Conservation (phyloP, 2,329 filamentous ascomycete species). For the Magnaporthiopsis poae region DNA sequence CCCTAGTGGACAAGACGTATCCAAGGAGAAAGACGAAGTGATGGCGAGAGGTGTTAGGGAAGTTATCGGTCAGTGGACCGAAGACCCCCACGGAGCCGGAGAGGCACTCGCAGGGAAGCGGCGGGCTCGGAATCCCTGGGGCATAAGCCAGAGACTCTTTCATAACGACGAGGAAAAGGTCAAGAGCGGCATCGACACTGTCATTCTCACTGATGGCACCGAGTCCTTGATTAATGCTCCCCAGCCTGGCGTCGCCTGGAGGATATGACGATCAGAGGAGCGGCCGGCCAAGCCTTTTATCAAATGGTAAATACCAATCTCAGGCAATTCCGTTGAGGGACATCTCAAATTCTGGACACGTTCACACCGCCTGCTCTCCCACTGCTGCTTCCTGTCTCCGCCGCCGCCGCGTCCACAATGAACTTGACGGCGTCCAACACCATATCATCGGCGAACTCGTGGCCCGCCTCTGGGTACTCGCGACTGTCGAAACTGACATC, state of each 20-base stretch:
- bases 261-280: neutral
- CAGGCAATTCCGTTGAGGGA: neutral
- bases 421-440: slow-evolving; percentile 55
- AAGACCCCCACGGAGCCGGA: slow-evolving; percentile 43
- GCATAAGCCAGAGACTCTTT: slow-evolving; percentile 35
- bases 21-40: slow-evolving; percentile 25
- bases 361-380: slow-evolving; percentile 15
- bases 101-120: slow-evolving; percentile 38
- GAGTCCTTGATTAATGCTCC: slow-evolving; percentile 29
- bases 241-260: slow-evolving; percentile 17
- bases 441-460: slow-evolving; percentile 62
- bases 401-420: slow-evolving; percentile 38
- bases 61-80: slow-evolving; percentile 38
- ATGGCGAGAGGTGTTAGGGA: slow-evolving; percentile 29
- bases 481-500: slow-evolving; percentile 48
- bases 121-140: slow-evolving; percentile 39
- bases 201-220: slow-evolving; percentile 20
- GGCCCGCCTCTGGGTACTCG: slow-evolving; percentile 58
- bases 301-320: neutral
- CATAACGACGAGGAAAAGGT: slow-evolving; percentile 21
- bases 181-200: slow-evolving; percentile 29
- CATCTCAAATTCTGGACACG: slow-evolving; percentile 21
- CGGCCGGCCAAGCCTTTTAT: too few relatives aligned
- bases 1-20: slow-evolving; percentile 8
- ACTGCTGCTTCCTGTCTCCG: slow-evolving; percentile 13